These are phyloP conservation scores for Dactylonectria macrodidyma DNA, from an alignment of 2,329 filamentous ascomycete genomes.

Conservation along the genomic window DNA sequence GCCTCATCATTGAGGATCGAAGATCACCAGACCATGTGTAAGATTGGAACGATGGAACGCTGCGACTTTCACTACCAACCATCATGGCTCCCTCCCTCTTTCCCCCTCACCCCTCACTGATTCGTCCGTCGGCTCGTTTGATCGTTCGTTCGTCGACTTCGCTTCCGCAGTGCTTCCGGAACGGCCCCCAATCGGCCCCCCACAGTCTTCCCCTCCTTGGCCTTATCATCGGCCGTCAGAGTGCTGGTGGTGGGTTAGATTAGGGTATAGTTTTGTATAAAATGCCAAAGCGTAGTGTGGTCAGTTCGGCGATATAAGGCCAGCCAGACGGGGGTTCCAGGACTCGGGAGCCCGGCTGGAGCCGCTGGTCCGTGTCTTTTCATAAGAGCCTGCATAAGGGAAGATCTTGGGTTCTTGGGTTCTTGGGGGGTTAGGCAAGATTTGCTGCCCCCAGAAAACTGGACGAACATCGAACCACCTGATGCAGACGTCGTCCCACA, in stretches of 20 bases:
- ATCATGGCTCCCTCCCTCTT: neutral
- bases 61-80: slow-evolving; percentile 12
- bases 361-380: slow-evolving; percentile 45
- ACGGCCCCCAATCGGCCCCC: slow-evolving; percentile 8
- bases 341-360: slow-evolving; percentile 42
- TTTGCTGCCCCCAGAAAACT: slow-evolving; percentile 42
- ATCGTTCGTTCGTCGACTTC: neutral
- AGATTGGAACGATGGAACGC: slow-evolving; percentile 30
- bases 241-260: neutral
- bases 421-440: slow-evolving; percentile 34
- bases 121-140: slow-evolving; percentile 18
- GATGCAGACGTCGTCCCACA: slow-evolving; percentile 44
- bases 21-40: slow-evolving; percentile 29
- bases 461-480: slow-evolving; percentile 48
- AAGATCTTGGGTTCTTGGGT: slow-evolving; percentile 35
- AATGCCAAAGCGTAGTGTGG: neutral
- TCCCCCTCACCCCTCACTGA: slow-evolving; percentile 7
- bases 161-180: slow-evolving; percentile 21
- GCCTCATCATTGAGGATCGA: slow-evolving; percentile 15
- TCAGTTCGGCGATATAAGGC: slow-evolving; percentile 19
- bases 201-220: slow-evolving; percentile 7
- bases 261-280: slow-evolving; percentile 1
- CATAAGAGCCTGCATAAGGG: slow-evolving; percentile 38
- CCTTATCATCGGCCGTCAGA: slow-evolving; percentile 8
- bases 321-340: slow-evolving; percentile 31